Conservation (phyloP, 495 filamentous ascomycete genomes). For the Lophiotrema nucula region DNA sequence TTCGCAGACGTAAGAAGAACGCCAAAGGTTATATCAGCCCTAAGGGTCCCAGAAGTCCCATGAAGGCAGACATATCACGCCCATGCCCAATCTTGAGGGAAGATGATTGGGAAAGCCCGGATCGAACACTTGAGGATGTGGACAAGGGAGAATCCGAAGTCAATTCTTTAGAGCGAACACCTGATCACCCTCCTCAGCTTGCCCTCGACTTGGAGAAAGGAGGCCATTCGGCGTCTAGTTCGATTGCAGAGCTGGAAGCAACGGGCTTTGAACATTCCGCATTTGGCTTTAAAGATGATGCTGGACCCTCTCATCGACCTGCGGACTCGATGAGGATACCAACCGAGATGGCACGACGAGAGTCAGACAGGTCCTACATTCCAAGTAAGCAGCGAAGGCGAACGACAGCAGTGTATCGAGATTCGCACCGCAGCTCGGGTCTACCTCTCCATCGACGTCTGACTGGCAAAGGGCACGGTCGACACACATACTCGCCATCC, state of each 20-base stretch:
- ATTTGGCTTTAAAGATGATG: constrained; percentile 31
- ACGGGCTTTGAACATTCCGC: constrained; percentile 32
- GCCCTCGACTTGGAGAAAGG: constrained; percentile 5
- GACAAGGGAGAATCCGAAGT: constrained; percentile 33
- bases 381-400: constrained; percentile 29
- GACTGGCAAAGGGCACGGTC: constrained; percentile 27
- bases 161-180: constrained; percentile 4
- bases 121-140: constrained; percentile 22
- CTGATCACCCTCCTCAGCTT: constrained; percentile 33
- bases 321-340: constrained; percentile 42
- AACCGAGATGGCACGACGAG: constrained; percentile 34
- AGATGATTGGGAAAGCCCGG: constrained; percentile 16
- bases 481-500: constrained; percentile 21
- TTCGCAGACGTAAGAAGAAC: constrained; percentile 19
- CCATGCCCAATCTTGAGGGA: constrained; percentile 19
- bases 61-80: constrained; percentile 35
- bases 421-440: constrained; percentile 19
- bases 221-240: constrained; percentile 27
- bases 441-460: constrained; percentile 29
- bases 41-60: constrained; percentile 15
- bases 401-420: constrained; percentile 7
- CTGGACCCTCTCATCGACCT: constrained; percentile 32
- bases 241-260: constrained; percentile 36
- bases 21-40: constrained; percentile 23
- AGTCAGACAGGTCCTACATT: constrained; percentile 22